Evolutionary conservation across 2,329 filamentous ascomycete genomes (phyloP).

Genomic region (Cercospora sojina): DNA sequence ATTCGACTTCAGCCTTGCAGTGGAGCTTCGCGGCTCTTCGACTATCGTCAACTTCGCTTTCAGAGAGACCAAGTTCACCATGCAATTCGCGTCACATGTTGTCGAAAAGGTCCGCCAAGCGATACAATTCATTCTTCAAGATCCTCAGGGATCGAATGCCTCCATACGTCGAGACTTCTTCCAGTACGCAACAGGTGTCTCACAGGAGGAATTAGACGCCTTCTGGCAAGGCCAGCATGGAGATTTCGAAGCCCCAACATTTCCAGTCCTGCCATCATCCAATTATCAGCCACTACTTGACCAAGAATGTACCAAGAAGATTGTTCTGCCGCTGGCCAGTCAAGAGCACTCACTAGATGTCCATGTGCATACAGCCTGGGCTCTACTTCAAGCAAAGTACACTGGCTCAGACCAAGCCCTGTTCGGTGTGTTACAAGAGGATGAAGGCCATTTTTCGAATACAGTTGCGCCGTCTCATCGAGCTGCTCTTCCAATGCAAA

Average conservation of each 20-base stretch:
- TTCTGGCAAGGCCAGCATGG: not conserved
- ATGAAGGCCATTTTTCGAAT: not conserved
- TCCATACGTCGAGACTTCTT: not conserved
- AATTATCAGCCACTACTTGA: not conserved
- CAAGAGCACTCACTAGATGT: not conserved
- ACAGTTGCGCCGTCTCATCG: no score
- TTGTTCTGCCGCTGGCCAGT: not conserved
- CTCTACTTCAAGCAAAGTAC: conserved; percentile 6
- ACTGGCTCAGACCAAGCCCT: conserved; percentile 11
- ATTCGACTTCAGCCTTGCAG: not conserved
- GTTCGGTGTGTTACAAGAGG: conserved; percentile 1
- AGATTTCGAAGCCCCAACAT: not conserved
- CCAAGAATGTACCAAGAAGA: not conserved
- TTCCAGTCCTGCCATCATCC: not conserved
- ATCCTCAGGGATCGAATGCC: not conserved
- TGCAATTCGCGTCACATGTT: not conserved
- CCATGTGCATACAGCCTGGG: conserved; percentile 5
- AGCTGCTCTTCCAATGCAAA: not conserved
- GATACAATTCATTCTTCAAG: not conserved
- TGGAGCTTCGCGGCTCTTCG: not conserved
- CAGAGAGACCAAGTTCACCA: not conserved
- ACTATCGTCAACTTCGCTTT: not conserved
- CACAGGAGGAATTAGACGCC: not conserved
- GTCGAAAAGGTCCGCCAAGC: not conserved
- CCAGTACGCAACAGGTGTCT: not conserved